Evolutionary conservation across 2,329 filamentous ascomycete genomes (phyloP).

Genomic region (Phialophora expanda): DNA sequence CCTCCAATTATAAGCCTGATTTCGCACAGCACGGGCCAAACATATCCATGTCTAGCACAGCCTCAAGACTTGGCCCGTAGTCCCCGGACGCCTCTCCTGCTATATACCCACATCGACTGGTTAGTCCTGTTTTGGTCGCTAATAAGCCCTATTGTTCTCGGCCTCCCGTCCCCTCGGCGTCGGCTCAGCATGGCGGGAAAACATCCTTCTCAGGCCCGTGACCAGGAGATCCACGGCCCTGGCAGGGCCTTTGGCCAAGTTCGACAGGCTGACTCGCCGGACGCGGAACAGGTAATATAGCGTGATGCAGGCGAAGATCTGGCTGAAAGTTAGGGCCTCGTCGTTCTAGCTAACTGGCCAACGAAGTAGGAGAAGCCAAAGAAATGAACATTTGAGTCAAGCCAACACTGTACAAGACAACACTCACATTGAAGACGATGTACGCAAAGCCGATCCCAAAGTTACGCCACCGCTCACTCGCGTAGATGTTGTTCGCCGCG

Average conservation of each 20-base stretch:
- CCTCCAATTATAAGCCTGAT: neutral
- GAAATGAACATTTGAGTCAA: neutral
- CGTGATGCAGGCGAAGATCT: constrained; percentile 54
- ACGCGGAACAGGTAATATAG: constrained; percentile 59
- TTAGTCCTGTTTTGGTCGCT: neutral
- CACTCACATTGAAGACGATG: constrained; percentile 67
- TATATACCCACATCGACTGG: neutral
- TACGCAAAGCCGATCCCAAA: constrained; percentile 78
- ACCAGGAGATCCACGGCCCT: constrained; percentile 26
- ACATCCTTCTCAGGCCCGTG: constrained; percentile 30
- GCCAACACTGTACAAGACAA: neutral
- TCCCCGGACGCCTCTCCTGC: neutral
- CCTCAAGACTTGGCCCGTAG: neutral
- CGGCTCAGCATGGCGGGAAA: constrained; percentile 31
- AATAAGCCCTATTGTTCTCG: constrained; percentile 31
- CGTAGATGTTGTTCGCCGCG: constrained; percentile 56
- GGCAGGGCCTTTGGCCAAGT: constrained; percentile 31
- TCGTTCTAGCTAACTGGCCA: neutral
- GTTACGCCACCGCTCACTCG: constrained; percentile 75
- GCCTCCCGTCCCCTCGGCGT: constrained; percentile 31
- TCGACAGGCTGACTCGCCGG: constrained; percentile 34
- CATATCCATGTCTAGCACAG: neutral
- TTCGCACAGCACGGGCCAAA: neutral
- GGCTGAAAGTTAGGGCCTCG: neutral
- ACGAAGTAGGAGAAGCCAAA: neutral